A percentile compares a stretch with the other conserved stretches of the same genome.
Evolutionary conservation across 768 basidiomycete species (phyloP).

Genomic region (Panaeolus papilionaceus): DNA sequence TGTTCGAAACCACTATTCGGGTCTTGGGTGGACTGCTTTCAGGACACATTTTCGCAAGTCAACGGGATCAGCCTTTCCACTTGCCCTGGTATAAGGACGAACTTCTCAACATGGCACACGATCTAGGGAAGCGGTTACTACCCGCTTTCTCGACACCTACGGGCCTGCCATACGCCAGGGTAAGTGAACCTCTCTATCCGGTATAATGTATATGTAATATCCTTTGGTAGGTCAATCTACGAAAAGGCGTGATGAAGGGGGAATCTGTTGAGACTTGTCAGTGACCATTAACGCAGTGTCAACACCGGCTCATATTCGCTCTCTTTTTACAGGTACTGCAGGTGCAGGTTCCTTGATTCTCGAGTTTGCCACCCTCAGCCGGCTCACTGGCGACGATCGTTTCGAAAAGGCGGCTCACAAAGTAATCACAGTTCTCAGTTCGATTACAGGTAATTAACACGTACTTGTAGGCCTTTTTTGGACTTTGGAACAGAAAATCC

Average conservation of each 20-base stretch:
- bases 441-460: neutral
- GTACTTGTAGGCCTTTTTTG: conserved; percentile 74
- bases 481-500: conserved; percentile 91
- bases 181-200: conserved; percentile 38
- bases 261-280: conserved; percentile 88
- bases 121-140: conserved; percentile 84
- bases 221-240: conserved; percentile 73
- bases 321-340: conserved; percentile 70
- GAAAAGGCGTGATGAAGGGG: conserved; percentile 74
- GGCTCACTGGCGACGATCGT: conserved; percentile 86
- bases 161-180: conserved; percentile 91
- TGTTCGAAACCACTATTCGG: conserved; percentile 96
- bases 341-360: conserved; percentile 93
- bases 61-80: conserved; percentile 68
- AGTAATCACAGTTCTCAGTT: conserved; percentile 28
- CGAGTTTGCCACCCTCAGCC: conserved; percentile 92
- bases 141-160: conserved; percentile 94
- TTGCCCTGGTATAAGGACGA: conserved; percentile 88
- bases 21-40: conserved; percentile 91
- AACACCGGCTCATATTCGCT: conserved; percentile 2
- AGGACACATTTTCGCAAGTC: conserved; percentile 82
- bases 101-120: conserved; percentile 79
- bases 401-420: conserved; percentile 91
- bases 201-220: conserved; percentile 11
- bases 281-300: conserved; percentile 34